phyloP scores from a whole-genome alignment of 768 basidiomycete species.

The Sarcodon sp. region DNA sequence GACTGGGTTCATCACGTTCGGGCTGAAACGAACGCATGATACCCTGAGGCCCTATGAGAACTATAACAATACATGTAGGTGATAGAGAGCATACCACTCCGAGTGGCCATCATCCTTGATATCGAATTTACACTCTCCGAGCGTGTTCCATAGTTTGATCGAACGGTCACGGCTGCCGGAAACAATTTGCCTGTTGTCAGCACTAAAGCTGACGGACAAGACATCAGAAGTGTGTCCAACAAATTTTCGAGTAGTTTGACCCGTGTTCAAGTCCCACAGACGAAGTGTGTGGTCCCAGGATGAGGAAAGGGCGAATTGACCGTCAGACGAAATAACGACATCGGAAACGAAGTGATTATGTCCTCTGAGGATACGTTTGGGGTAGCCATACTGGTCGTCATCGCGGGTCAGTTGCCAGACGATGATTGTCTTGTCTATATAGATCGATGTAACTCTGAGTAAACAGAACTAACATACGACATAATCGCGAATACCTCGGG shows the following conservation, averaged over 20 bases:
- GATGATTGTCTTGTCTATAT: conserved; percentile 95
- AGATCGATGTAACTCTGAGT: conserved; percentile 6
- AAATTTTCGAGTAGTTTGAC: conserved; percentile 90
- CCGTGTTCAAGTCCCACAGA: conserved; percentile 99
- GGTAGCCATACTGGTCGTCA: conserved; percentile 85
- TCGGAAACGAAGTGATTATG: conserved; percentile 99
- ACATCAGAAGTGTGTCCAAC: conserved; percentile 98
- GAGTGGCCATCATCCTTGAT: conserved; percentile 98
- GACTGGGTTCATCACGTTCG: conserved; percentile 93
- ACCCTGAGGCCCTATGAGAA: conserved; percentile 43
- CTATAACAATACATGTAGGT: neutral
- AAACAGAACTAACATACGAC: neutral
- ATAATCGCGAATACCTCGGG: conserved; percentile 59
- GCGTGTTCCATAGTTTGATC: conserved; percentile 99
- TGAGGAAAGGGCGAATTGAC: conserved; percentile 97
- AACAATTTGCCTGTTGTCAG: conserved; percentile 99
- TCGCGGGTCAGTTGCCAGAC: conserved; percentile 98
- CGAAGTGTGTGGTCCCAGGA: conserved; percentile 99
- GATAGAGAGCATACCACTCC: conserved; percentile 57
- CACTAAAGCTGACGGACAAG: conserved; percentile 97
- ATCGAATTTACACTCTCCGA: conserved; percentile 99
- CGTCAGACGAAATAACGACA: conserved; percentile 97
- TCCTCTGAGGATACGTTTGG: conserved; percentile 93
- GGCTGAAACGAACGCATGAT: conserved; percentile 98
- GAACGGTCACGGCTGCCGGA: conserved; percentile 93